Percentiles rank a stretch among this genome's conserved stretches.
Conservation (phyloP, 2,329 filamentous ascomycete species). For the Penicillium rolfsii region DNA sequence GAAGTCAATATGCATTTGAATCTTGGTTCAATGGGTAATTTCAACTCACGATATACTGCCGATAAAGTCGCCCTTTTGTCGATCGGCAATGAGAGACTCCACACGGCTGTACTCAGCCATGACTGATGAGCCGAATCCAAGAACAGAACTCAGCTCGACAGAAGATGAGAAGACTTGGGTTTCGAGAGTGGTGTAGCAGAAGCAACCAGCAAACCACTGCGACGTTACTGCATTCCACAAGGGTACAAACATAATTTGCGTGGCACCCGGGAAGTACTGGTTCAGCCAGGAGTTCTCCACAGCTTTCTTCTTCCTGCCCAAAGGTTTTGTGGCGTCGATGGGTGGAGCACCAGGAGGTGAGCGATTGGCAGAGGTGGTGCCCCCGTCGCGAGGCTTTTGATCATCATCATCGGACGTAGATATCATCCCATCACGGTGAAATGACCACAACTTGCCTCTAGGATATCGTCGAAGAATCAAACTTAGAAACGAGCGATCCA, state of each 20-base stretch:
- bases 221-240: constrained; percentile 55
- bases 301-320: constrained; percentile 36
- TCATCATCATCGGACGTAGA: constrained; percentile 54
- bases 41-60: constrained; percentile 44
- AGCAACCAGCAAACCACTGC: constrained; percentile 52
- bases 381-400: constrained; percentile 23
- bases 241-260: constrained; percentile 56
- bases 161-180: constrained; percentile 43
- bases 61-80: constrained; percentile 50
- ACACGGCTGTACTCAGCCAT: constrained; percentile 50
- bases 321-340: constrained; percentile 26
- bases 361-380: constrained; percentile 7
- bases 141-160: constrained; percentile 46
- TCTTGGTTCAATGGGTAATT: background rate
- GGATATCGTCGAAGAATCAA: constrained; percentile 50
- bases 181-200: constrained; percentile 47
- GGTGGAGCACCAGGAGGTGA: constrained; percentile 14
- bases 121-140: constrained; percentile 47
- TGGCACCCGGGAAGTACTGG: constrained; percentile 52
- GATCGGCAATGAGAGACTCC: constrained; percentile 48
- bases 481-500: constrained; percentile 39
- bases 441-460: constrained; percentile 54
- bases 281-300: constrained; percentile 46
- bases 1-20: background rate
- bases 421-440: constrained; percentile 49